Evolutionary conservation across 352 stramenopile species (phyloP), one percentile per base, ranked within the genome.

Genomic region (Phytophthora boehmeriae): DNA sequence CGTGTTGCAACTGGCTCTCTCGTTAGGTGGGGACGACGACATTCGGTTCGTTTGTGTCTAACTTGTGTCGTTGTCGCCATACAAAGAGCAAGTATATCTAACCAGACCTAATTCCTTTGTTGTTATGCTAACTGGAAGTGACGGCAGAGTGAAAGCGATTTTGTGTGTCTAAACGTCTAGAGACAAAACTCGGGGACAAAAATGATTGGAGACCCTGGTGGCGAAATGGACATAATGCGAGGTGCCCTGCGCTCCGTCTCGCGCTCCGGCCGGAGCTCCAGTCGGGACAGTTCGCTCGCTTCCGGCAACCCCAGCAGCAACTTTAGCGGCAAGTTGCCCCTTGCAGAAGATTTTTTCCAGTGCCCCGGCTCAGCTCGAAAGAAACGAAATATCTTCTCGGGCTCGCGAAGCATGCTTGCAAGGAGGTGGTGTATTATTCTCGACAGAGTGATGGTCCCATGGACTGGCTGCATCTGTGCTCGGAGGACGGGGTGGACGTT

Each of bases 361-460:
- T 75, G 35, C 83, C 86, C 25, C 53, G 71, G 41, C 69, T 95
- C 17, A 91, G 71, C 62, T 19, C 11, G 13, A 89, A 88, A 48
- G 86, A 92, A 51, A 77, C 60, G 28, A 83, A 86, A 50, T 89
- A 90, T 59, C 71, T 92, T 10, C 44, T 92, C 0, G 75, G 77
- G 3, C 65, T 93, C 9, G 86, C 83, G 5, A 92, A 92, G 51
- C 82, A 80, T 42, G 80, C 86, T 3, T 95, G 86, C 60, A 95
- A 92, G 63, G 86, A 95, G 56, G 86, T 95, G 8, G 83, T 95
- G 19, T 93, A 90, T 46, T 95, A 92, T 59, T 91, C 86, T 50
- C 75, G 86, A 34, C 77, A 73, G 9, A 42, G 68, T 0, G 80
- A 80, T 55, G 86, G 86, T 0, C 86, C 86, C 11, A 88, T 95